Conservation (phyloP, 306 rosid species). For the Alnus glutinosa region DNA sequence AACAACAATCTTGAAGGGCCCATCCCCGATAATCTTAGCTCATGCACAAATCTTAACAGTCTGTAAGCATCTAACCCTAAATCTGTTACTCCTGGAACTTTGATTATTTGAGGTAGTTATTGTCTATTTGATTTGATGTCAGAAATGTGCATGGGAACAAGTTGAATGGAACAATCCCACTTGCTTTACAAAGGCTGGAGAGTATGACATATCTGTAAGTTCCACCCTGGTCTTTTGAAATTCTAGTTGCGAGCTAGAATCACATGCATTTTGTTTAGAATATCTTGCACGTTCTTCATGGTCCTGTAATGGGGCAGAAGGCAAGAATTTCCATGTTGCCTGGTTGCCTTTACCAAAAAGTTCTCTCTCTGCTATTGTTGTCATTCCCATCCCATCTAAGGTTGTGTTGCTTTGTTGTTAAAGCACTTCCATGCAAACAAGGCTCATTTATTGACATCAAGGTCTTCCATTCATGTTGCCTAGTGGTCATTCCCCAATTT, state of each 20-base stretch:
- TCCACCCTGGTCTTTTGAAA: background rate
- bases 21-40: slow-evolving; percentile 77
- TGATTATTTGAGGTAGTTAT: slow-evolving; percentile 1
- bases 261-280: background rate
- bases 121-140: slow-evolving; percentile 21
- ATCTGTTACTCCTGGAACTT: background rate
- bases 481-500: background rate
- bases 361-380: background rate
- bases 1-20: slow-evolving; percentile 85
- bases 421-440: background rate
- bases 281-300: background rate
- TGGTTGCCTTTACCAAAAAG: background rate
- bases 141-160: slow-evolving; percentile 83
- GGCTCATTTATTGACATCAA: background rate
- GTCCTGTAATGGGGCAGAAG: background rate
- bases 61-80: slow-evolving; percentile 59
- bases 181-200: slow-evolving; percentile 78
- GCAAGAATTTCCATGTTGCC: background rate
- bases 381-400: background rate
- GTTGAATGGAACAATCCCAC: slow-evolving; percentile 80
- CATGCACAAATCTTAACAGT: slow-evolving; percentile 90
- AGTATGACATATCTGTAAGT: slow-evolving; percentile 96
- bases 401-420: background rate
- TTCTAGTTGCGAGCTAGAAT: background rate
- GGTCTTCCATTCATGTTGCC: background rate